phyloP scores from a whole-genome alignment of 1,139 yeast genomes.

The Kurtzmaniella quercitrusa region DNA sequence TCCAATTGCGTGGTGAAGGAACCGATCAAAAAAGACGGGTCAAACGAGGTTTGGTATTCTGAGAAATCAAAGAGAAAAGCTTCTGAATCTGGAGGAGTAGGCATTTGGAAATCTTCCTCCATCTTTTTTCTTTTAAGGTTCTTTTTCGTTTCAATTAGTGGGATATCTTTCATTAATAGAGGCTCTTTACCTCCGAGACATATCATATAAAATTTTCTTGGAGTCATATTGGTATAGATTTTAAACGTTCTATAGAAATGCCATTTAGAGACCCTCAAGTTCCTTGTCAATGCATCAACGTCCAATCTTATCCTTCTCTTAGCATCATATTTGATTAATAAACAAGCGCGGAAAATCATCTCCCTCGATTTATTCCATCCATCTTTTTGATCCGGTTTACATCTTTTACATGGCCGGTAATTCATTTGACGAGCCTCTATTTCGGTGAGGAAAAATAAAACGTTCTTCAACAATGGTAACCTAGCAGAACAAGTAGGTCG shows the following conservation, averaged over 20 bases:
- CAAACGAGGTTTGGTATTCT: no score
- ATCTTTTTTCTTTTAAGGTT: conserved; percentile 4
- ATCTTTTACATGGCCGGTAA: conserved; percentile 9
- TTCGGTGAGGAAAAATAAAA: conserved; percentile 5
- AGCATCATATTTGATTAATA: conserved; percentile 8
- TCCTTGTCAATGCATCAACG: conserved; percentile 7
- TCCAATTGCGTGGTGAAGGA: no score
- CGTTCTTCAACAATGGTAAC: conserved; percentile 7
- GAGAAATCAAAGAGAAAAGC: not conserved
- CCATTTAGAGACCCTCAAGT: conserved; percentile 20
- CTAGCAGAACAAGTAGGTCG: conserved; percentile 10
- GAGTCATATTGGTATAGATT: conserved; percentile 18
- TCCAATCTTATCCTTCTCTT: conserved; percentile 5
- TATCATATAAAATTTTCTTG: conserved; percentile 14
- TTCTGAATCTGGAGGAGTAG: not conserved
- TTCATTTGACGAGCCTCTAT: conserved; percentile 5
- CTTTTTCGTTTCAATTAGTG: conserved; percentile 9
- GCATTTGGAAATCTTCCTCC: not conserved
- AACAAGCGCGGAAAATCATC: conserved; percentile 10
- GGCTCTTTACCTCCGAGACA: conserved; percentile 6
- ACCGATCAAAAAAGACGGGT: no score
- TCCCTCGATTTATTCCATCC: conserved; percentile 12
- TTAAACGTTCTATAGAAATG: conserved; percentile 21
- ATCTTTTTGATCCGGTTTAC: conserved; percentile 7
- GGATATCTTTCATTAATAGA: conserved; percentile 5